Percentiles rank a stretch among this genome's conserved stretches.
Evolutionary conservation across 495 filamentous ascomycete genomes (phyloP).

Genomic region (Podospora bellae-mahoneyi): DNA sequence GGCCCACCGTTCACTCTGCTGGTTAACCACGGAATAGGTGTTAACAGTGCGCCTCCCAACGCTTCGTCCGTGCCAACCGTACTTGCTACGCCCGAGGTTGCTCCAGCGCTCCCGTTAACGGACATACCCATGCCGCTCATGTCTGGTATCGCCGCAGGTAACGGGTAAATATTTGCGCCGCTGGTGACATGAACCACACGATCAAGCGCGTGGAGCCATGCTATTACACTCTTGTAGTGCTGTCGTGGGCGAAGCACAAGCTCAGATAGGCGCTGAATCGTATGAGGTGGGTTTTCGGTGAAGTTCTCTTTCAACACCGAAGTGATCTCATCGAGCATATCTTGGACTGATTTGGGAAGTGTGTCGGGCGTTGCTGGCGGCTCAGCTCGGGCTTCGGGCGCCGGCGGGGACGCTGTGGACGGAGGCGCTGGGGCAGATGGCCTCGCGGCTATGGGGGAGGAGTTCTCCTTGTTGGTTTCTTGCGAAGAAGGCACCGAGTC

Average conservation of each 20-base stretch:
- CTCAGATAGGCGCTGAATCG: conserved; percentile 87
- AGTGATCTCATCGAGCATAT: conserved; percentile 63
- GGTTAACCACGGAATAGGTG: conserved; percentile 85
- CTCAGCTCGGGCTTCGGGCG: conserved; percentile 4
- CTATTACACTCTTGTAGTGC: conserved; percentile 75
- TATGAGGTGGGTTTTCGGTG: conserved; percentile 75
- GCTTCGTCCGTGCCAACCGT: conserved; percentile 76
- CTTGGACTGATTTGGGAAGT: conserved; percentile 61
- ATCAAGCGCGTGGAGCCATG: conserved; percentile 87
- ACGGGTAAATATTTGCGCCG: conserved; percentile 72
- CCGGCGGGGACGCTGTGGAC: conserved; percentile 19
- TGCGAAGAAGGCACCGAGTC: conserved; percentile 36
- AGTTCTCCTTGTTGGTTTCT: conserved; percentile 49
- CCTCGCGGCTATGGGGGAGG: conserved; percentile 28
- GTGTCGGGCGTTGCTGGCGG: conserved; percentile 29
- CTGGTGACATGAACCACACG: conserved; percentile 91
- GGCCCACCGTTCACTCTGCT: conserved; percentile 28
- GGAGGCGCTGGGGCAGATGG: conserved; percentile 17
- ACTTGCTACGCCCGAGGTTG: conserved; percentile 25
- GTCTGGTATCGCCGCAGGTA: conserved; percentile 60
- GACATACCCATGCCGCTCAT: conserved; percentile 41
- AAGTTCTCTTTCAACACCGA: conserved; percentile 68
- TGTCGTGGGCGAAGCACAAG: conserved; percentile 72
- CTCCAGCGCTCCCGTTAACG: conserved; percentile 53
- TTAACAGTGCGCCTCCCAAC: conserved; percentile 85